Base-by-base conservation (phyloP, 2,329 filamentous ascomycete species). In the Fusarium sp. region DNA sequence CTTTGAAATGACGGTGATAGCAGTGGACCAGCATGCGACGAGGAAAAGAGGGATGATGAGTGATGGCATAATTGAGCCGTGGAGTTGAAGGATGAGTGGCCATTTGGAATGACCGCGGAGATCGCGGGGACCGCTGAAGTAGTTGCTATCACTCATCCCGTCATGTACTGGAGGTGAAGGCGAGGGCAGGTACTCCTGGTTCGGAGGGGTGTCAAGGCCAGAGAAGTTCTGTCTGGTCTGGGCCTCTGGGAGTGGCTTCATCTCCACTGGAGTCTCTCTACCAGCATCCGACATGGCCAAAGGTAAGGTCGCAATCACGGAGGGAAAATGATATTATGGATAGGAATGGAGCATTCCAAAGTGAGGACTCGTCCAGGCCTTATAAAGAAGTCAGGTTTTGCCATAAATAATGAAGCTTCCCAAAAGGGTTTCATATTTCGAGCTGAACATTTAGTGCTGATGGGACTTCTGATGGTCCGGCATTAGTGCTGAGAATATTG, bases 91-190 rank as follows among this genome's bases (percentile, higher is more conserved):
- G 79, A 94, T 93, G 74, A 90, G 88, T 14, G 93, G 93, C 87
- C 92, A 91, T 85, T 93, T 94, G 31, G 92, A 94, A 81, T 94
- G 92, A 74, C 89, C 89, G 66, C 90, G 86, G 71, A 94, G 88
- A 80, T 94, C 90, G 63, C 91, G 88, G 42, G 93, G 93, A 7
- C 89, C 90, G 45, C 79, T 88, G 76, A 91, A 92, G 80, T 91
- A 91, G 73, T 90, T 89, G 69, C 90, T 72, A 41, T 89, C 86
- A 17, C 39, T 48, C 18, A 26, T 26, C 0, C 1, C 26, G 2
- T 13, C 14, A 10, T 14, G 2, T 3, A 22, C 8, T 7, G n/a
- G 39, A 18, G 28, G 39, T 1, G 39, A 33, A 4, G 39, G 11
- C 8, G 52, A 18, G 6, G 36, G 22, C 0, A n/a, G 8, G 6